These are phyloP conservation scores for Aspergillus proliferans DNA, from an alignment of 2,329 filamentous ascomycete species.

Conservation along the genomic window DNA sequence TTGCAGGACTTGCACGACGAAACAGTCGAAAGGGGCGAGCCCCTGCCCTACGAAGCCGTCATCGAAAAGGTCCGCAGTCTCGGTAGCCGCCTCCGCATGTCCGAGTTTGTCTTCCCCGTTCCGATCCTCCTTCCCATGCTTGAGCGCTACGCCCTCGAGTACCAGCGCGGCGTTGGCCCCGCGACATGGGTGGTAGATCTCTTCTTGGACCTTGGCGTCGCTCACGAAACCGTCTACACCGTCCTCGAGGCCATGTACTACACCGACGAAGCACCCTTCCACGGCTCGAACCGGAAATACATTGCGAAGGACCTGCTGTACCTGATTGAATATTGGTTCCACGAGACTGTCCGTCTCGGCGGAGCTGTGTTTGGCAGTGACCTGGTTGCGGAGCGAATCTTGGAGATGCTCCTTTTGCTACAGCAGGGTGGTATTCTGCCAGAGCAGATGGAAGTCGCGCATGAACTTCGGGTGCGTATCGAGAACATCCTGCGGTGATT, in stretches of 20 bases:
- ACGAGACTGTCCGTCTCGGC: conserved; percentile 49
- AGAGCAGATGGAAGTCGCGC: conserved; percentile 32
- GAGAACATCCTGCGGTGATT: conserved; percentile 33
- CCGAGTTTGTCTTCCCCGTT: conserved; percentile 53
- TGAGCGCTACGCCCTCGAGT: conserved; percentile 47
- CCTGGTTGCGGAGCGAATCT: conserved; percentile 47
- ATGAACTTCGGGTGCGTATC: conserved; percentile 38
- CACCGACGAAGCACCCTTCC: conserved; percentile 59
- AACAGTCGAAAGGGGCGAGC: conserved; percentile 39
- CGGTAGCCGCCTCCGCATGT: conserved; percentile 50
- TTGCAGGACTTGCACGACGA: conserved; percentile 64
- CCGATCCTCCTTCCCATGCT: conserved; percentile 50
- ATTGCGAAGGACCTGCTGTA: conserved; percentile 59
- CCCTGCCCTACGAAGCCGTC: conserved; percentile 45
- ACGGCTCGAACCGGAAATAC: conserved; percentile 49
- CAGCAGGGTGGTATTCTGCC: conserved; percentile 38
- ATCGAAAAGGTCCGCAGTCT: conserved; percentile 52
- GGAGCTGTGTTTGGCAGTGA: conserved; percentile 56
- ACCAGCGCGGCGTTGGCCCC: conserved; percentile 43
- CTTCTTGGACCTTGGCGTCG: conserved; percentile 57
- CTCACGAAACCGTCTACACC: conserved; percentile 56
- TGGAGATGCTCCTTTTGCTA: conserved; percentile 41
- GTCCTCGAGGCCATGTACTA: conserved; percentile 63
- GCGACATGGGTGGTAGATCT: conserved; percentile 59
- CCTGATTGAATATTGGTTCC: conserved; percentile 56